These are phyloP conservation scores for Jaltomata sinuosa DNA, from an alignment of 257 asterid species.

Conservation along the genomic window DNA sequence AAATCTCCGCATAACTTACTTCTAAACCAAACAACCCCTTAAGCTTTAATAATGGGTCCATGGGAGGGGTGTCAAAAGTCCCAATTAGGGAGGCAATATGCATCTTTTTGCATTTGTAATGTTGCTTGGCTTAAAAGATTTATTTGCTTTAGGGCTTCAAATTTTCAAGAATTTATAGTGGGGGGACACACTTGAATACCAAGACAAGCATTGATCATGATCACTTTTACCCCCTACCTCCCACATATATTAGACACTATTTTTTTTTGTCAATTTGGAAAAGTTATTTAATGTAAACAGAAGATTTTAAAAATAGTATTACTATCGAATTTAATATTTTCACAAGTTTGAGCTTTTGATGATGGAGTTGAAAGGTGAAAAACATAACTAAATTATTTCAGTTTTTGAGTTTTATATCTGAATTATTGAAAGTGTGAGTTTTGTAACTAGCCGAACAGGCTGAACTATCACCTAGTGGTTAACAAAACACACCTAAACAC, in stretches of 20 bases:
- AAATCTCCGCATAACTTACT: too few relatives aligned
- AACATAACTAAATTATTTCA: too few relatives aligned
- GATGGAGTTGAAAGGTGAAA: too few relatives aligned
- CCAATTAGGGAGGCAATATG: background rate
- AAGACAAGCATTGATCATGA: constrained; percentile 1
- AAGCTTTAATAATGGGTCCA: background rate
- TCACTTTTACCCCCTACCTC: background rate
- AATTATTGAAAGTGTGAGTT: too few relatives aligned
- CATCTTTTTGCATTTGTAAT: background rate
- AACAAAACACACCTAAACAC: too few relatives aligned
- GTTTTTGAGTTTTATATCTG: too few relatives aligned
- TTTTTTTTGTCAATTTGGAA: background rate
- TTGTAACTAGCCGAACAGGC: too few relatives aligned
- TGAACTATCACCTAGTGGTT: too few relatives aligned
- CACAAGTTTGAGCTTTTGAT: background rate
- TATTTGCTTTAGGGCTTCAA: background rate
- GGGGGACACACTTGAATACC: constrained; percentile 9
- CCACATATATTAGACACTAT: background rate
- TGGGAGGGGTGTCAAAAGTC: background rate
- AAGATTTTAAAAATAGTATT: background rate
- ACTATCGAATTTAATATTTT: background rate
- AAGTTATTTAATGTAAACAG: background rate
- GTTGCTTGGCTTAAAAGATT: constrained; percentile 21
- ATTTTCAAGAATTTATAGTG: background rate
- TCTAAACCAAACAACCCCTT: background rate